A percentile compares a stretch with the other conserved stretches of the same genome.
These are phyloP conservation scores for Pichia sp. DNA, from an alignment of 1,139 yeast genomes.

Conservation along the genomic window DNA sequence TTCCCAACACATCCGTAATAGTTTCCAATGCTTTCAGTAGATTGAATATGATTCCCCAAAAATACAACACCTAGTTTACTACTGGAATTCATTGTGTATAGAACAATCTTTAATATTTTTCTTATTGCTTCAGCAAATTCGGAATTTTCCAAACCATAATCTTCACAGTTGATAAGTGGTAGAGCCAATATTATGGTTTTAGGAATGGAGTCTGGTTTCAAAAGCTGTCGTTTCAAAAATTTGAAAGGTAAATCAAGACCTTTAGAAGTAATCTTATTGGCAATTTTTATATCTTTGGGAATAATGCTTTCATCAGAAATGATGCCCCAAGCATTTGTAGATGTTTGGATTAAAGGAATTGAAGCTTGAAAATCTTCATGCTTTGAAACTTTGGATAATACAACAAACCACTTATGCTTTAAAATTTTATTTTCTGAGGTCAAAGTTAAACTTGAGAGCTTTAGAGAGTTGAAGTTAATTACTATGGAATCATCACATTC, in stretches of 20 bases:
- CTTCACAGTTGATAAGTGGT: slow-evolving; percentile 22
- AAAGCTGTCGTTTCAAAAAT: slow-evolving; percentile 33
- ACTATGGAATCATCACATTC: slow-evolving; percentile 29
- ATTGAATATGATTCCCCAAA: slow-evolving; percentile 39
- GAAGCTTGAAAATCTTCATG: slow-evolving; percentile 16
- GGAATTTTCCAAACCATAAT: slow-evolving; percentile 23
- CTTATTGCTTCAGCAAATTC: slow-evolving; percentile 32
- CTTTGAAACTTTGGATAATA: slow-evolving; percentile 23
- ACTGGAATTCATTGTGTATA: slow-evolving; percentile 31
- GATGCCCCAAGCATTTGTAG: slow-evolving; percentile 45
- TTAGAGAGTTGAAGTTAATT: slow-evolving; percentile 35
- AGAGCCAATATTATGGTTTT: slow-evolving; percentile 43
- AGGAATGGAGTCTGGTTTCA: slow-evolving; percentile 37
- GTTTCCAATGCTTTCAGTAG: slow-evolving; percentile 34
- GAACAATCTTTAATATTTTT: slow-evolving; percentile 26
- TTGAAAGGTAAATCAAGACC: slow-evolving; percentile 36
- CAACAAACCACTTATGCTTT: slow-evolving; percentile 37
- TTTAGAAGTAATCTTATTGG: slow-evolving; percentile 31
- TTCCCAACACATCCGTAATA: slow-evolving; percentile 48
- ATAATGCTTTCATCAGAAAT: slow-evolving; percentile 24
- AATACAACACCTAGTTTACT: slow-evolving; percentile 52
- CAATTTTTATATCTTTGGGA: slow-evolving; percentile 36
- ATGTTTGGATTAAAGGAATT: slow-evolving; percentile 40
- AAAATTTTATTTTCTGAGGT: slow-evolving; percentile 32
- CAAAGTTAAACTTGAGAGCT: slow-evolving; percentile 41